Base-by-base conservation (phyloP, 1,139 yeast species). In the Suhomyces terraborum region DNA sequence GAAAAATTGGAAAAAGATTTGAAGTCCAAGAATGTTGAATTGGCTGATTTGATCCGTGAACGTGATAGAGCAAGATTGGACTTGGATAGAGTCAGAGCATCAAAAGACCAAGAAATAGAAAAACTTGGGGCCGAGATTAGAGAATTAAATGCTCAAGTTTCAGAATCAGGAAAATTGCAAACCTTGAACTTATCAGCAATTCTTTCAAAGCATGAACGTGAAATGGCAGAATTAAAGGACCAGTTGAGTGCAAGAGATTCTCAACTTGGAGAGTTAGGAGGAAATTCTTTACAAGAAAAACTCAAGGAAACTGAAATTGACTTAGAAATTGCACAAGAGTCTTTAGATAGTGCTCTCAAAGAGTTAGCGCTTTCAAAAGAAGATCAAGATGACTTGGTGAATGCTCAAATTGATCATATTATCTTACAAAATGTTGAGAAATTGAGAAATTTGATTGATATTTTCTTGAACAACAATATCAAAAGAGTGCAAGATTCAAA, bases 31-130 rank as follows among this genome's bases (percentile, higher is more conserved):
- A 89, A 88, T 58, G 74, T 88, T 40, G 96, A 89, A 61, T 73
- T 89, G 51, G 96, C 96, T 1, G 96, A 88, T 55, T 74, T 89
- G 55, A 88, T 88, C 46, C 78, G 95, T 48, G 96, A 89, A 59
- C 80, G 97, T 48, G 97, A 89, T 57, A 75, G 95, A 44, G 95
- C 96, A 1, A 77, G 94, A 57, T 73, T 88, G 50, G 96, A 88
- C 46, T 66, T 88, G 40, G 96, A 88, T 53, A 77, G 89, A 52
- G 63, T 79, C 17, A 80, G 77, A 53, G 91, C 86, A 12, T 68
- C 77, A 23, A 83, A 82, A 51, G 83, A 79, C 46, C 81, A 73
- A 50, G 88, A 84, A 51, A 76, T 82, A 49, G 93, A 85, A 52
- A 75, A 69, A 47, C 68, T 87, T 31, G 82, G 82, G 52, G 69